Evolutionary conservation across 768 basidiomycete genomes (phyloP).

Genomic region (Pleurotus platypus): DNA sequence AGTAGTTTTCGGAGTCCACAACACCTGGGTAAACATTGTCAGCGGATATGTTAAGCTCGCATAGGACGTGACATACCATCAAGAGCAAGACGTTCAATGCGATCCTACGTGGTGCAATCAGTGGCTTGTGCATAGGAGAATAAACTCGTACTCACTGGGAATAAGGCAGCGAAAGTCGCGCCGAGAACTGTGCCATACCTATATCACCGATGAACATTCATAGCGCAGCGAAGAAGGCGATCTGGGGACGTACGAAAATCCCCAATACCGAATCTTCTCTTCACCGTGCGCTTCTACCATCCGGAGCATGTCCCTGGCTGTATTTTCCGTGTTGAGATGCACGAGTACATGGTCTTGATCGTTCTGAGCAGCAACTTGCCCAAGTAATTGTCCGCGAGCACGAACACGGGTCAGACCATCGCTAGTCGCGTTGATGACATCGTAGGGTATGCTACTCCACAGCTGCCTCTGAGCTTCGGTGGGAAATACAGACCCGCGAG

Average conservation of each 20-base stretch:
- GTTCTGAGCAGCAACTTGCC: conserved; percentile 22
- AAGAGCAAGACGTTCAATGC: conserved; percentile 26
- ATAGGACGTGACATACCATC: conserved; percentile 18
- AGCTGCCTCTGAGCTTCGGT: conserved; percentile 25
- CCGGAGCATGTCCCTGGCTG: conserved; percentile 32
- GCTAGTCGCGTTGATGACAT: conserved; percentile 19
- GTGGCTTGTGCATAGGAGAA: background rate
- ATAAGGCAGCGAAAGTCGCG: conserved; percentile 27
- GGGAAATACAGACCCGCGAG: conserved; percentile 30
- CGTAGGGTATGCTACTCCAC: conserved; percentile 18
- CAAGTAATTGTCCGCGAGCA: conserved; percentile 26
- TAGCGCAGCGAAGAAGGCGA: background rate
- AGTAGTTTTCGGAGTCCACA: conserved; percentile 21
- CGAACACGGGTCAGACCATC: conserved; percentile 23
- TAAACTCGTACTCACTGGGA: conserved; percentile 21
- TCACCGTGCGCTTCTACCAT: conserved; percentile 28
- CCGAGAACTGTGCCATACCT: conserved; percentile 25
- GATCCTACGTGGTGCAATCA: conserved; percentile 14
- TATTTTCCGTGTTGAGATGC: conserved; percentile 32
- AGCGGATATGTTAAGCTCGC: background rate
- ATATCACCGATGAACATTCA: background rate
- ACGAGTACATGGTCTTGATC: conserved; percentile 20
- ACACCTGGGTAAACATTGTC: conserved; percentile 10
- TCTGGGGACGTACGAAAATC: conserved; percentile 15
- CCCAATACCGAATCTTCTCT: conserved; percentile 32